Conservation (phyloP, 148 eudicot species). For the Selenicereus undatus region DNA sequence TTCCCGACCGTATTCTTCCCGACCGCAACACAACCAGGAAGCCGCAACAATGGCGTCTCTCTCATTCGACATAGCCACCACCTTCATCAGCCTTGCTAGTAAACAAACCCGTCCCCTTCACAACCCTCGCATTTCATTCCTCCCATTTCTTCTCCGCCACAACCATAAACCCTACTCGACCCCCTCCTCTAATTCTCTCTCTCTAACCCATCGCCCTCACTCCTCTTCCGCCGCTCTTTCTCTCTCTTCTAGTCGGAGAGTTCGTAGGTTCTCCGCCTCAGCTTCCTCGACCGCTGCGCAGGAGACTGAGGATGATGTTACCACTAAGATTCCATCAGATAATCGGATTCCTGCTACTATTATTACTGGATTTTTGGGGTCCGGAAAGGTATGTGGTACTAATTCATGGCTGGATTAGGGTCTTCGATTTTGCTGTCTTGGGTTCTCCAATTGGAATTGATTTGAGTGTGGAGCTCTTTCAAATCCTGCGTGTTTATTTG, state of each 20-base stretch:
- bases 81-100: constrained; percentile 40
- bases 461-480: background rate
- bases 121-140: constrained; percentile 16
- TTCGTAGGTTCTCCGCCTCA: constrained; percentile 27
- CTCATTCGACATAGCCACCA: constrained; percentile 47
- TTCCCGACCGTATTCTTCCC: background rate
- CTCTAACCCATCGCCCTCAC: constrained; percentile 7
- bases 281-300: constrained; percentile 34
- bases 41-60: constrained; percentile 50
- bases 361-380: constrained; percentile 91
- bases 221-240: constrained; percentile 5
- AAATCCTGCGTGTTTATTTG: background rate
- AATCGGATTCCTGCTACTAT: constrained; percentile 92
- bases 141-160: constrained; percentile 16
- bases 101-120: constrained; percentile 27
- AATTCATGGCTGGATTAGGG: background rate
- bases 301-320: constrained; percentile 47
- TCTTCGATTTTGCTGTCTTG: background rate
- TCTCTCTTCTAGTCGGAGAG: constrained; percentile 15
- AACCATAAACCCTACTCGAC: background rate
- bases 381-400: constrained; percentile 65
- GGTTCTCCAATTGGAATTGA: background rate
- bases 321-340: constrained; percentile 73
- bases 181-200: constrained; percentile 11
- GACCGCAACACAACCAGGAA: background rate